Evolutionary conservation across 495 filamentous ascomycete species (phyloP), one percentile per base, ranked within the genome.

Genomic region (Aspergillus nidulans): DNA sequence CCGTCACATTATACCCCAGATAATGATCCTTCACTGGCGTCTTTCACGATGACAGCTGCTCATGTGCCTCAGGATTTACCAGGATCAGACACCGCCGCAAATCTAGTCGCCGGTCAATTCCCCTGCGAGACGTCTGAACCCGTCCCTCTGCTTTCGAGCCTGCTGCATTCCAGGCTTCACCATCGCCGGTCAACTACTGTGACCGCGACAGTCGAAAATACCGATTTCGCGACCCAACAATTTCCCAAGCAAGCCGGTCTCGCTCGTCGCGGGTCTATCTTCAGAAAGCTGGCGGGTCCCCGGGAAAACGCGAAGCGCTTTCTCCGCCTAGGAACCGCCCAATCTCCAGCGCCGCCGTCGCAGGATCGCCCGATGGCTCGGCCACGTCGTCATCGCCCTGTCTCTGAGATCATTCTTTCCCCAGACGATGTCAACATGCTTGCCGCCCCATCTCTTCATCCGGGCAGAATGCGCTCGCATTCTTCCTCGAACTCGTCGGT

Each of bases 271-370:
- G 60, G 57, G 28, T 69, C 70, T 6, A 58, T 75, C 20, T 50
- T 77, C 39, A 65, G 53, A 65, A 78, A 74, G 63, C 65, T 79
- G 69, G 74, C 73, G 63, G 68, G 70, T 23, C 71, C 76, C 63
- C 73, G 74, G 51, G 76, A 79, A 55, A 76, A 73, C 69, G 74
- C 75, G 58, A 75, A 75, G 69, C 75, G 75, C 49, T 63, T 78
- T 61, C 69, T 81, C 66, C 75, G 75, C 63, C 58, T 76, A 56
- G 69, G 71, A 47, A 63, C 69, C 26, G 61, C 70, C 42, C 48
- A 69, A 30, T 62, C 65, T 50, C 50, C 63, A 32, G 47, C 32
- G 26, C 51, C 32, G 26, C 51, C 66, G 18, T 57, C 67, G 52
- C 65, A 64, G 45, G 30, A 49, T 41, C 21, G 52, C 58, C 53